phyloP scores from a whole-genome alignment of 2,329 filamentous ascomycete species.

The Paracorniculantispora psalliotae region DNA sequence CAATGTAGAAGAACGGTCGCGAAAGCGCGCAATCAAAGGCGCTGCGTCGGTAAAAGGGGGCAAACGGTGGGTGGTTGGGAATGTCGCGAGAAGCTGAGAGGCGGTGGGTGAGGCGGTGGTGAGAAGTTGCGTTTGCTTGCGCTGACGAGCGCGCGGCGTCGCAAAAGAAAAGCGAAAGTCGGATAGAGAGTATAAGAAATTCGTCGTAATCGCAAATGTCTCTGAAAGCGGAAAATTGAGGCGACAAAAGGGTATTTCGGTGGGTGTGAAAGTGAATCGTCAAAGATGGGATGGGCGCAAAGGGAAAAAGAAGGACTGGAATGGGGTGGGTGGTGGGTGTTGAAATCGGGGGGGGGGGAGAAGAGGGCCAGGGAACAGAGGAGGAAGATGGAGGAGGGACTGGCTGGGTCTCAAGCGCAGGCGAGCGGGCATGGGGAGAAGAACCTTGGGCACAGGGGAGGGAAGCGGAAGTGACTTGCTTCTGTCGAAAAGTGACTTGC shows the following conservation, averaged over 20 bases:
- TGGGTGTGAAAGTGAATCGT: slow-evolving; percentile 15
- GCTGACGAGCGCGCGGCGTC: not conserved
- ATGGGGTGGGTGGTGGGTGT: slow-evolving; percentile 23
- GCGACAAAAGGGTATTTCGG: slow-evolving; percentile 14
- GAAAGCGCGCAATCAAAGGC: not conserved
- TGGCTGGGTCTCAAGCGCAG: slow-evolving; percentile 1
- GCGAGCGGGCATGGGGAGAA: slow-evolving; percentile 17
- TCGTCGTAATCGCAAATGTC: slow-evolving; percentile 13
- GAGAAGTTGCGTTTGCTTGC: slow-evolving; percentile 3
- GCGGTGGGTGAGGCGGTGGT: not conserved
- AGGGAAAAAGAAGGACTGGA: slow-evolving; percentile 32
- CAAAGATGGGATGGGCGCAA: slow-evolving; percentile 23
- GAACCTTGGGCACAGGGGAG: not conserved
- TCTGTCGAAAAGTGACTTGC: not conserved
- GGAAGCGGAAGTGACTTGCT: not conserved
- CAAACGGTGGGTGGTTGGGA: not conserved
- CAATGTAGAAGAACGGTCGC: not conserved
- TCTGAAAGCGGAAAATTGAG: not conserved
- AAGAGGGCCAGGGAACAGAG: slow-evolving; percentile 15
- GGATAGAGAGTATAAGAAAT: not conserved
- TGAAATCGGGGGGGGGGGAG: slow-evolving; percentile 24
- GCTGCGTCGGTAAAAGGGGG: not conserved
- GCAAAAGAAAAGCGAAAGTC: not conserved
- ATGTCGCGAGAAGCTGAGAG: not conserved
- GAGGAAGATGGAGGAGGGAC: slow-evolving; percentile 1